Evolutionary conservation across 2,329 filamentous ascomycete genomes (phyloP).

Genomic region (Emmonsiellopsis sp.): DNA sequence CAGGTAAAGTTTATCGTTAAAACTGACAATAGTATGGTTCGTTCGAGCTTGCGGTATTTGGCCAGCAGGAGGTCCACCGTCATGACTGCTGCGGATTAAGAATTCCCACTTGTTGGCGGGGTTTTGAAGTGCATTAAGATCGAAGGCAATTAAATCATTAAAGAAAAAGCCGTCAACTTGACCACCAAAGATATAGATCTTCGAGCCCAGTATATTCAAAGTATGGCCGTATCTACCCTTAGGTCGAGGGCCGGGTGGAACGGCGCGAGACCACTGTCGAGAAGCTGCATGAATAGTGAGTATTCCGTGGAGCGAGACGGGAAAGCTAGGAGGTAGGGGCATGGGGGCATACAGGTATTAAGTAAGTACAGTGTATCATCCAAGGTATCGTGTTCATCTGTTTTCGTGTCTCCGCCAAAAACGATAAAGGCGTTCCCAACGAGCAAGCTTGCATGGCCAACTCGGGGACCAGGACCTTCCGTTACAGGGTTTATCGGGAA

Average conservation of each 20-base stretch:
- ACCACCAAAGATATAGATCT: conserved; percentile 94
- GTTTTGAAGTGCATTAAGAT: conserved; percentile 87
- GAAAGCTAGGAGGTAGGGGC: neutral
- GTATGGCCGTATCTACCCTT: conserved; percentile 93
- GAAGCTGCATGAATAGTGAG: conserved; percentile 55
- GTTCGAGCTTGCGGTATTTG: conserved; percentile 79
- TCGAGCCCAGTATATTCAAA: conserved; percentile 90
- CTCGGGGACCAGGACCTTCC: conserved; percentile 88
- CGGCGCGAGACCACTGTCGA: conserved; percentile 91
- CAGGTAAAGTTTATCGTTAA: conserved; percentile 88
- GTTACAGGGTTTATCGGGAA: conserved; percentile 86
- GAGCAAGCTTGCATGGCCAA: conserved; percentile 85
- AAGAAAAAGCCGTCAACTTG: conserved; percentile 97
- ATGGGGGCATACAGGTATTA: conserved; percentile 69
- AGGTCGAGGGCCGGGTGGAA: conserved; percentile 77
- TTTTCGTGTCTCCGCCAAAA: conserved; percentile 95
- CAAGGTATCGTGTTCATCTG: conserved; percentile 81
- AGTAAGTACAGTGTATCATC: conserved; percentile 94
- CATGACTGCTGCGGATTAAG: conserved; percentile 65
- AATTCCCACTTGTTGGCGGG: conserved; percentile 91
- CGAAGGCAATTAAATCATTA: conserved; percentile 92
- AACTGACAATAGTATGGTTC: conserved; percentile 88
- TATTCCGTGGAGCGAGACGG: conserved; percentile 17
- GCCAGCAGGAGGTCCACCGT: conserved; percentile 47
- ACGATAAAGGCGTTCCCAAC: conserved; percentile 99